Evolutionary conservation across 345 rosid species (phyloP).

Genomic region (Populus simonii): DNA sequence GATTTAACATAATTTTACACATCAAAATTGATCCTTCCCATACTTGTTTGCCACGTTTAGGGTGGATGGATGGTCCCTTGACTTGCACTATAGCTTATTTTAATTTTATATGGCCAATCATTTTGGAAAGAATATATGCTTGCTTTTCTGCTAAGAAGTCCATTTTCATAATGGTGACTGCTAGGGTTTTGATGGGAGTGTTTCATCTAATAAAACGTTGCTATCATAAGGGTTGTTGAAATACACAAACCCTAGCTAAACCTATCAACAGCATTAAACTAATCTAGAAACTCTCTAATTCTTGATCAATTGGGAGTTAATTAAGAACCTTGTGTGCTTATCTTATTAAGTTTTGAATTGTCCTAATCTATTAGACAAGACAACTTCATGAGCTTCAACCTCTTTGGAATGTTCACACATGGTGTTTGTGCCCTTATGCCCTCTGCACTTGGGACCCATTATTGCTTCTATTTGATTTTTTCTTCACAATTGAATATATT

Average conservation of each 20-base stretch:
- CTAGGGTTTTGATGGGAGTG: constrained; percentile 31
- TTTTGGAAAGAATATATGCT: constrained; percentile 4
- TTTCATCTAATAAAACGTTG: constrained; percentile 34
- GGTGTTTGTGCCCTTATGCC: constrained; percentile 18
- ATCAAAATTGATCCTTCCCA: not conserved
- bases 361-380: constrained; percentile 27
- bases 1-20: not conserved
- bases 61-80: not conserved
- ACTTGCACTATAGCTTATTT: not conserved
- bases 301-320: not conserved
- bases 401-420: constrained; percentile 18
- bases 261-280: constrained; percentile 15
- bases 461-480: not conserved
- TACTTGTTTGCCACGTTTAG: constrained; percentile 3
- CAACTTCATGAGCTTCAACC: constrained; percentile 27
- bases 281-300: not conserved
- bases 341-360: constrained; percentile 29
- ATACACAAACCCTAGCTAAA: constrained; percentile 38
- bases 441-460: constrained; percentile 22
- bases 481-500: not conserved
- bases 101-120: not conserved
- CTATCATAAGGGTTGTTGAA: constrained; percentile 48
- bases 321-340: too few relatives aligned
- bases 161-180: constrained; percentile 20
- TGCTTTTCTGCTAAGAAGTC: constrained; percentile 34